These are phyloP conservation scores for Xylaria acuta DNA, from an alignment of 495 filamentous ascomycete species.

Conservation along the genomic window DNA sequence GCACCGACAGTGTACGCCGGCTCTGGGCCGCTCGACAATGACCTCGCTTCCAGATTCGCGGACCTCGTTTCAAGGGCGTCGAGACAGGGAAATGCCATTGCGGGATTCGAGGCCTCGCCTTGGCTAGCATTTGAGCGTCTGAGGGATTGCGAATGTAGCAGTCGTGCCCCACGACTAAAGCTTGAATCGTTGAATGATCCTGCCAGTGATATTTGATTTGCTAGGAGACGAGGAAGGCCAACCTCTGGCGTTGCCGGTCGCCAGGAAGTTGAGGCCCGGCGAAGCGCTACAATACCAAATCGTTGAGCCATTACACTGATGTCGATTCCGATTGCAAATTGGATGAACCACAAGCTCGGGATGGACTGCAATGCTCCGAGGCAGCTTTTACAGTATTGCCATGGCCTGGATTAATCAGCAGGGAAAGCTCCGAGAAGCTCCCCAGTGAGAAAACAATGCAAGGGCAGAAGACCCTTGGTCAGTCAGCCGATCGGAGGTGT, in stretches of 20 bases:
- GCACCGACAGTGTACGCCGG: constrained; percentile 90
- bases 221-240: background rate
- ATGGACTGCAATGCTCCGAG: constrained; percentile 22
- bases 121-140: constrained; percentile 35
- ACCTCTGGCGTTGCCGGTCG: constrained; percentile 5
- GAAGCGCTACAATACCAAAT: constrained; percentile 28
- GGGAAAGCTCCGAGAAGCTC: constrained; percentile 8
- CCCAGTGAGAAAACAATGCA: constrained; percentile 8
- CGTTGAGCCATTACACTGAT: constrained; percentile 28
- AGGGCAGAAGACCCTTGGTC: background rate
- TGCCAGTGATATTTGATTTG: constrained; percentile 8
- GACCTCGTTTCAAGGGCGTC: constrained; percentile 87
- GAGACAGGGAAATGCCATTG: constrained; percentile 93
- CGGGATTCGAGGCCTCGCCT: constrained; percentile 75
- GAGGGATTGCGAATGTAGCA: constrained; percentile 41
- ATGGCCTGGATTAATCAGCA: constrained; percentile 24
- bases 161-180: constrained; percentile 29
- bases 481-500: background rate
- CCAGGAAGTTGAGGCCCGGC: constrained; percentile 30
- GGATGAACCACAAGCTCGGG: background rate
- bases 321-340: background rate
- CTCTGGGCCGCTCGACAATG: constrained; percentile 78
- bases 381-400: constrained; percentile 19
- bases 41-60: constrained; percentile 74
- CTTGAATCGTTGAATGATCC: background rate